These are phyloP conservation scores for Strigomonas culicis DNA, from an alignment of 208 protist species.

Conservation along the genomic window DNA sequence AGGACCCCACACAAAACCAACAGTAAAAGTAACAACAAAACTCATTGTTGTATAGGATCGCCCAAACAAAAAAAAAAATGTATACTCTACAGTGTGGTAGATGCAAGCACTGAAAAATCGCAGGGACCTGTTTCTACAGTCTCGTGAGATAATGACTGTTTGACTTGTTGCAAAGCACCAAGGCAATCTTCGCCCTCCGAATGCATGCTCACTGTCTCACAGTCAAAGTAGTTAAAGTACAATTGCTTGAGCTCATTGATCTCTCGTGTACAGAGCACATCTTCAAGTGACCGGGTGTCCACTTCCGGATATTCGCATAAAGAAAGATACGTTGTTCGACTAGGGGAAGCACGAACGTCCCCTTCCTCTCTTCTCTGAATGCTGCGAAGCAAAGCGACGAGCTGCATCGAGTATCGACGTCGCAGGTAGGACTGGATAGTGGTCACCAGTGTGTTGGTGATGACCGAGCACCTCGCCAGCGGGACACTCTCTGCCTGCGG, in stretches of 20 bases:
- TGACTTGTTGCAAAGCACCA: no score
- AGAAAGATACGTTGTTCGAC: neutral
- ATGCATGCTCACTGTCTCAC: constrained; percentile 50
- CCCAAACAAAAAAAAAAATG: constrained; percentile 3
- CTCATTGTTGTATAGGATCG: neutral
- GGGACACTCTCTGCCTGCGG: constrained; percentile 5
- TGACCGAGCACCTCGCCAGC: constrained; percentile 67
- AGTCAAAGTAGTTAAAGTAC: constrained; percentile 91
- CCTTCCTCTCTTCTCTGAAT: neutral
- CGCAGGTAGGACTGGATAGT: constrained; percentile 75
- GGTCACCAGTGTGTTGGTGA: constrained; percentile 59
- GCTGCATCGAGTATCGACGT: neutral
- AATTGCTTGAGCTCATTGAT: constrained; percentile 72
- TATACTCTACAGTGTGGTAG: constrained; percentile 20
- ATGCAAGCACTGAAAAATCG: constrained; percentile 20
- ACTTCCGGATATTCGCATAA: neutral
- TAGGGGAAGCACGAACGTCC: neutral
- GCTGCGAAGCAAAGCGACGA: neutral
- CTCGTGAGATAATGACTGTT: constrained; percentile 51
- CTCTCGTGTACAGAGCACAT: constrained; percentile 59
- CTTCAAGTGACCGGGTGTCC: constrained; percentile 22
- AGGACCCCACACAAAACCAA: neutral
- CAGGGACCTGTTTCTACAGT: constrained; percentile 25
- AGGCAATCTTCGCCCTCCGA: neutral
- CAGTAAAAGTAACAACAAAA: constrained; percentile 10